Base-by-base conservation (phyloP, 805 yeast genomes). In the Phaffomyces opuntiae region DNA sequence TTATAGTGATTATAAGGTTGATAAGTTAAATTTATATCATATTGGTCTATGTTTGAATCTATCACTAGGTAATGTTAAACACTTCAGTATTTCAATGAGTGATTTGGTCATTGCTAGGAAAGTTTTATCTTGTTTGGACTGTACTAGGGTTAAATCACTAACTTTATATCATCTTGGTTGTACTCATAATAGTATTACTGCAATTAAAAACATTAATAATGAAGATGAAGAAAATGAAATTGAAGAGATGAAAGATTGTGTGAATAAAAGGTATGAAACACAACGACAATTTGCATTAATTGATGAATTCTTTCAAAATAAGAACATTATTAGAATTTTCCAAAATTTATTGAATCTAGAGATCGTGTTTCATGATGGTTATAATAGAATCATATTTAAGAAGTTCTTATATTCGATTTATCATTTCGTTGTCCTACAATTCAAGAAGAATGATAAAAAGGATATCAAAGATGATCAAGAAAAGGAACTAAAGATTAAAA, bases 131-230 rank as follows among this genome's bases (percentile, higher is more conserved):
- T 17, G 19, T 16, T 50, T 46, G 36, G 40, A 43, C 12, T 13
- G 38, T 3, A 14, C 14, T 4, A 37, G 17, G 19, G 21, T 50
- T 35, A 42, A 26, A 34, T n/a, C 21, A 3, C 35, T 50, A 21
- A 45, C 40, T 3, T n/a, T 50, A 13, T 32, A 40, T 12, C 49
- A 50, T 43, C n/a, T 50, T 7, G 39, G 40, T 3, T 47, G 53
- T 36, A 26, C 34, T 25, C n/a, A 16, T 27, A 21, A 21, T 21
- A 21, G 24, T 21, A 21, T 21, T 21, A 21, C 24, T 21, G 24
- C 24, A 21, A 21, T 5, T 21, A 21, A 21, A 21, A 21, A 21
- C 24, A 21, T 21, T 21, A 4, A 21, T 21, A 21, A 21, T 21
- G 24, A 6, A 21, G 7, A 5, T 21, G 24, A 21, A 6, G 24